These are phyloP conservation scores for Bacidia rubella DNA, from an alignment of 495 filamentous ascomycete species.

Conservation along the genomic window DNA sequence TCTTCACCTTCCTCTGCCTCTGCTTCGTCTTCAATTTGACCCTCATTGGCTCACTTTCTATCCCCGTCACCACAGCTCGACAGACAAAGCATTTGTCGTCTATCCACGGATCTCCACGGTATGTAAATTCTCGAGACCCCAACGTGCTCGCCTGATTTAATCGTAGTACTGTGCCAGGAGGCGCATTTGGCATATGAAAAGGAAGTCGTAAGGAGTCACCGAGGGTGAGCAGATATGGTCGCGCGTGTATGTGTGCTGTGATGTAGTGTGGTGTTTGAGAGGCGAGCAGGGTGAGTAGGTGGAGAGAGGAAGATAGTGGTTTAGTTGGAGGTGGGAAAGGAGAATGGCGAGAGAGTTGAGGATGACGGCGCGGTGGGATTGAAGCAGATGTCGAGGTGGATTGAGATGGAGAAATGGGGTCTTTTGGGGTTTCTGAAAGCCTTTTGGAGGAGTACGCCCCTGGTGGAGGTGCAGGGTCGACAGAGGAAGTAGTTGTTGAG, in stretches of 20 bases:
- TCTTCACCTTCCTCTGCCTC: conserved; percentile 60
- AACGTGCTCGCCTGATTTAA: conserved; percentile 68
- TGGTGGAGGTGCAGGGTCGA: conserved; percentile 8
- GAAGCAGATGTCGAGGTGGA: conserved; percentile 18
- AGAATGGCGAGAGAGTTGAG: conserved; percentile 20
- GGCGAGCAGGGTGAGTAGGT: conserved; percentile 58
- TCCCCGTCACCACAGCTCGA: conserved; percentile 70
- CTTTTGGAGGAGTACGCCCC: conserved; percentile 8
- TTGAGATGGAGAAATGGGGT: conserved; percentile 26
- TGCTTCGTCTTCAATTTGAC: conserved; percentile 88
- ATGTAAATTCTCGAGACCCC: conserved; percentile 80
- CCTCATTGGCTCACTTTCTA: conserved; percentile 77
- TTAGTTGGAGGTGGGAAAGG: conserved; percentile 14
- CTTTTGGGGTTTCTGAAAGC: conserved; percentile 25
- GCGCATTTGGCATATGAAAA: conserved; percentile 79
- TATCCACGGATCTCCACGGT: conserved; percentile 63
- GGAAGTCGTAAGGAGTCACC: conserved; percentile 85
- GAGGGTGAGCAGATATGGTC: conserved; percentile 76
- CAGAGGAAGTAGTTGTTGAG: conserved; percentile 12
- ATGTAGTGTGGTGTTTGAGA: conserved; percentile 77
- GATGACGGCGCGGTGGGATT: conserved; percentile 16
- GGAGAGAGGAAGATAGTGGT: conserved; percentile 29
- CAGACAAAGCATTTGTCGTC: conserved; percentile 76
- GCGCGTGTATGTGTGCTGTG: conserved; percentile 70
- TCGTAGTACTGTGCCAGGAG: conserved; percentile 69